These are phyloP conservation scores for Penicillium sp. DNA, from an alignment of 2,329 filamentous ascomycete genomes.

Conservation along the genomic window DNA sequence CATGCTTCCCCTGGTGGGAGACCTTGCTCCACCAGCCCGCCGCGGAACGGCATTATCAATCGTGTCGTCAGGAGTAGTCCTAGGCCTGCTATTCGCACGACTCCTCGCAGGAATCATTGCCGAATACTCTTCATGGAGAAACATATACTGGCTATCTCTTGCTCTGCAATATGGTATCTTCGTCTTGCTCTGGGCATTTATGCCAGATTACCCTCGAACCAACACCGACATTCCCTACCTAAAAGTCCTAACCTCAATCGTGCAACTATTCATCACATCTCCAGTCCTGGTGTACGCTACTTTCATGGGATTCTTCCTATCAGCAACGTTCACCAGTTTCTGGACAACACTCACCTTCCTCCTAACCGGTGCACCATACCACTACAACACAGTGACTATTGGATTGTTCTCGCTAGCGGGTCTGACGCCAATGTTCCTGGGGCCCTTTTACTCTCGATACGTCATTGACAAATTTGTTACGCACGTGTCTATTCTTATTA, in stretches of 20 bases:
- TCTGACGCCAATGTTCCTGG: conserved; percentile 65
- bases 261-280: conserved; percentile 62
- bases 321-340: conserved; percentile 63
- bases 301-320: conserved; percentile 63
- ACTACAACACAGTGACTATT: conserved; percentile 66
- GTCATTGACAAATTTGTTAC: conserved; percentile 71
- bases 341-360: conserved; percentile 81
- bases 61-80: conserved; percentile 70
- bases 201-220: conserved; percentile 78
- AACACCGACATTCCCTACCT: conserved; percentile 68
- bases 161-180: conserved; percentile 69
- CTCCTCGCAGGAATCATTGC: conserved; percentile 73
- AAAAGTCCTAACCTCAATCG: conserved; percentile 63
- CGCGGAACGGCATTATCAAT: conserved; percentile 70
- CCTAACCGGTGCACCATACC: conserved; percentile 67
- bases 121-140: conserved; percentile 71
- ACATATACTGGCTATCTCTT: conserved; percentile 75
- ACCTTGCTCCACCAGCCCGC: conserved; percentile 68
- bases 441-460: conserved; percentile 67
- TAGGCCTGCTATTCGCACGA: conserved; percentile 74
- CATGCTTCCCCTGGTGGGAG: conserved; percentile 78
- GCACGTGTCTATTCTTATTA: conserved; percentile 65
- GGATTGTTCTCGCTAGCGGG: conserved; percentile 79
- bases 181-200: conserved; percentile 64
- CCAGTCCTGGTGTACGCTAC: conserved; percentile 70